These are phyloP conservation scores for Paramecium tetraurelia DNA, from an alignment of 73 alveolate species.

Conservation along the genomic window DNA sequence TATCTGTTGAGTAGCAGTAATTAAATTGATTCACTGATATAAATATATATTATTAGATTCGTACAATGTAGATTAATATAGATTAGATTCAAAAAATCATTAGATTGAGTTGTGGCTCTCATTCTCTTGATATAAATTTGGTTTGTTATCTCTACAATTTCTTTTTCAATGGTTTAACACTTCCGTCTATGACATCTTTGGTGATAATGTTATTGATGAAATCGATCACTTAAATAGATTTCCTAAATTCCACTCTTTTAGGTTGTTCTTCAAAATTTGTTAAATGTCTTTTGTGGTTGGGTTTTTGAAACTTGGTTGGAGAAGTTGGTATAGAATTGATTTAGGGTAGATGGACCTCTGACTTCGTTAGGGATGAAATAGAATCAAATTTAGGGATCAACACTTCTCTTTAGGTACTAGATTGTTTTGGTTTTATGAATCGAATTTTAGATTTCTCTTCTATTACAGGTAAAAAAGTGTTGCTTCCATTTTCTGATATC, in stretches of 20 bases:
- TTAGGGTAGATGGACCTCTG: background rate
- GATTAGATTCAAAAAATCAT: background rate
- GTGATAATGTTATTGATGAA: background rate
- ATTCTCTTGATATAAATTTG: background rate
- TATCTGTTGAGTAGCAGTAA: background rate
- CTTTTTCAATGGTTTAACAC: background rate
- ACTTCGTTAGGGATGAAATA: background rate
- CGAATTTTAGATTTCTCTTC: background rate
- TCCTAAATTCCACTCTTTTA: constrained; percentile 21
- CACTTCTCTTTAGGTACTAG: background rate
- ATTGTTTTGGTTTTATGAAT: background rate
- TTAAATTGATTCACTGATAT: background rate
- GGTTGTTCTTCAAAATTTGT: background rate
- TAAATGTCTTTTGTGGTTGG: background rate
- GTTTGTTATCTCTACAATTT: background rate
- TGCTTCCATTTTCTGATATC: background rate
- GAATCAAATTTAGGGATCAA: background rate
- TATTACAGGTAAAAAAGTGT: background rate
- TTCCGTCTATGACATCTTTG: constrained; percentile 17
- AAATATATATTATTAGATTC: background rate
- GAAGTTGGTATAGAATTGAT: background rate
- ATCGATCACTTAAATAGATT: background rate
- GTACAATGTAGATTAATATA: background rate
- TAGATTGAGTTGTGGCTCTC: background rate
- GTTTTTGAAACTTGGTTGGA: background rate